Conservation (phyloP, 108 stramenopile genomes). For the Discostella pseudostelligera region DNA sequence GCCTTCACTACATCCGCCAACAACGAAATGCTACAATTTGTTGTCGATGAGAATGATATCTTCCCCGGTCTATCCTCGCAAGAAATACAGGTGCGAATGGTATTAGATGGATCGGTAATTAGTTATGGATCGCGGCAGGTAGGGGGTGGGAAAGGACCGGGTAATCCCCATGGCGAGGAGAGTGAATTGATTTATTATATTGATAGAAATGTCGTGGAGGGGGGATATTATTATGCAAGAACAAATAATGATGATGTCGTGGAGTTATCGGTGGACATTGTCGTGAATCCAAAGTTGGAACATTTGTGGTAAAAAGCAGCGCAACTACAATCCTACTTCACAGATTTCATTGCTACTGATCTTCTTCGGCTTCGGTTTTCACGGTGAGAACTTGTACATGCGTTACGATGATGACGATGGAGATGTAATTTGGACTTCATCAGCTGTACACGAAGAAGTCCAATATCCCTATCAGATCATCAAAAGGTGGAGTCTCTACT, state of each 20-base stretch:
- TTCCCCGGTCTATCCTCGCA: conserved; percentile 41
- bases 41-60: conserved; percentile 75
- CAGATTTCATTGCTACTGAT: no score
- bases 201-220: conserved; percentile 51
- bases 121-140: conserved; percentile 74
- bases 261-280: conserved; percentile 29
- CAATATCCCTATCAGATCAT: no score
- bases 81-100: conserved; percentile 28
- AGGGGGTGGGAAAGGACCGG: conserved; percentile 66
- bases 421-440: conserved; percentile 3
- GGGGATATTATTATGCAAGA: background rate
- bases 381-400: no score
- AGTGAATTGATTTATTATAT: conserved; percentile 80
- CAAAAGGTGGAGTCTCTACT: conserved; percentile 6
- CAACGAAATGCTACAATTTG: conserved; percentile 62
- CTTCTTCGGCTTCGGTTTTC: no score
- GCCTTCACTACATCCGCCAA: conserved; percentile 43
- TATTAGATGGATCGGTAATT: conserved; percentile 40
- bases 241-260: conserved; percentile 1
- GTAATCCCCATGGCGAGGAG: conserved; percentile 87
- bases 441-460: no score
- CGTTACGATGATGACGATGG: no score
- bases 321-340: no score
- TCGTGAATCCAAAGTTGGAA: conserved; percentile 67
- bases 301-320: conserved; percentile 60